Conservation (phyloP, 331 rosid genomes). For the Quercus tomentella region DNA sequence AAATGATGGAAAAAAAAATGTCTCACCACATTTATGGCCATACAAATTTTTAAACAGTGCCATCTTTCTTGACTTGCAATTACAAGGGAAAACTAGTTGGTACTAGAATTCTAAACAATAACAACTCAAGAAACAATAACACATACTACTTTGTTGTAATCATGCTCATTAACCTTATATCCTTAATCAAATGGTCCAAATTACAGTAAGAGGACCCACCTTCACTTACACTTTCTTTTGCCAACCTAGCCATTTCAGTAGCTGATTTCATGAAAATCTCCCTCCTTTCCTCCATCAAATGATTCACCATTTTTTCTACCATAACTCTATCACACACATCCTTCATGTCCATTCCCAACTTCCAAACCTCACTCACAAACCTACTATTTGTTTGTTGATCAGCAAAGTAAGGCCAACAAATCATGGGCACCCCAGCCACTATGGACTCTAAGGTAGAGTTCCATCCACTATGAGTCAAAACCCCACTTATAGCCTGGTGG, state of each 20-base stretch:
- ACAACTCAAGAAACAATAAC: too few relatives aligned
- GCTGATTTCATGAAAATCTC: conserved; percentile 19
- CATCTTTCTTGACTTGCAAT: too few relatives aligned
- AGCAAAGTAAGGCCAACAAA: conserved; percentile 22
- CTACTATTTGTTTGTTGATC: conserved; percentile 34
- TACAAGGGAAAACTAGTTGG: too few relatives aligned
- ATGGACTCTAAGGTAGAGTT: conserved; percentile 40
- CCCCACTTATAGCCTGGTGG: conserved; percentile 21
- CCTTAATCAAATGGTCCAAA: conserved; percentile 8
- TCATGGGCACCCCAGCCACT: conserved; percentile 24
- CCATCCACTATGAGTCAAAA: conserved; percentile 40
- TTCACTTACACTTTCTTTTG: conserved; percentile 1
- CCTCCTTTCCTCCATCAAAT: conserved; percentile 21
- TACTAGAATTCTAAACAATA: too few relatives aligned
- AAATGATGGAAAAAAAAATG: not conserved
- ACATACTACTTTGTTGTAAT: too few relatives aligned
- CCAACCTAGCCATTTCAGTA: conserved; percentile 10
- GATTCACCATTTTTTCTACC: conserved; percentile 21
- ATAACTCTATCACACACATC: conserved; percentile 16
- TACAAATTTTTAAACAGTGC: not conserved
- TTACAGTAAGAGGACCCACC: conserved; percentile 27
- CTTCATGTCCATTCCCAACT: conserved; percentile 33
- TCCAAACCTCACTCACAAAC: conserved; percentile 32
- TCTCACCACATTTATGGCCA: not conserved
- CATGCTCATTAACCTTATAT: not conserved